These are phyloP conservation scores for Aspergillus unguis DNA, from an alignment of 2,329 filamentous ascomycete species.

Conservation along the genomic window DNA sequence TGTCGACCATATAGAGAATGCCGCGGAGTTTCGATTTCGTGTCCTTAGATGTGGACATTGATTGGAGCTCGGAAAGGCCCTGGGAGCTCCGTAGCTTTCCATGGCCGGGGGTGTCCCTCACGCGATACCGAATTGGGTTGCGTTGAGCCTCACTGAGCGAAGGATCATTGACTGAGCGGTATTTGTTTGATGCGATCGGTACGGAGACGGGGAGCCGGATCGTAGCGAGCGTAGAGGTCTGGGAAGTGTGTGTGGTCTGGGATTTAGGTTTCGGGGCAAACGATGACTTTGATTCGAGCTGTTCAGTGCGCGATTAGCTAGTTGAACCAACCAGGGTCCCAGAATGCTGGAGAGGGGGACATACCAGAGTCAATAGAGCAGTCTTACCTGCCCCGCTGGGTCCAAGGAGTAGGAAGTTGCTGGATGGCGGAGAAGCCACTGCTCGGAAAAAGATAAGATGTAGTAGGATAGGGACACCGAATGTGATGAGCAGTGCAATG, in stretches of 20 bases:
- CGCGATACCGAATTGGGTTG: slow-evolving; percentile 37
- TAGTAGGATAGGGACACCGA: slow-evolving; percentile 72
- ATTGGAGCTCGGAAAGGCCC: slow-evolving; percentile 39
- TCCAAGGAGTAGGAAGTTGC: slow-evolving; percentile 76
- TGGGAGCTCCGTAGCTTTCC: slow-evolving; percentile 77
- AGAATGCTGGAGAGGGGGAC: slow-evolving; percentile 12
- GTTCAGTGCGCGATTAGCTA: not conserved
- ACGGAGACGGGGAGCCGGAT: slow-evolving; percentile 54
- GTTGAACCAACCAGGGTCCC: not conserved
- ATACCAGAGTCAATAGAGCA: slow-evolving; percentile 72
- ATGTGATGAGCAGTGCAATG: slow-evolving; percentile 66
- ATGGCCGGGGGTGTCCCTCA: slow-evolving; percentile 83
- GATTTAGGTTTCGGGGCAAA: slow-evolving; percentile 33
- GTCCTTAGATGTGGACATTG: slow-evolving; percentile 33
- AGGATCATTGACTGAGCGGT: slow-evolving; percentile 64
- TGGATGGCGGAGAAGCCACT: slow-evolving; percentile 59
- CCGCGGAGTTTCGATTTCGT: slow-evolving; percentile 55
- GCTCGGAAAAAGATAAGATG: slow-evolving; percentile 71
- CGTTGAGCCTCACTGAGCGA: slow-evolving; percentile 54
- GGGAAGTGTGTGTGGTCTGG: slow-evolving; percentile 58
- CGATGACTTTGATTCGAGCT: slow-evolving; percentile 48
- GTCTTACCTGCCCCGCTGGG: slow-evolving; percentile 86
- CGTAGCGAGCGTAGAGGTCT: slow-evolving; percentile 56
- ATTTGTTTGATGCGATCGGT: slow-evolving; percentile 57
- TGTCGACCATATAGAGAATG: slow-evolving; percentile 86